Evolutionary conservation across 2,329 filamentous ascomycete species (phyloP).

Genomic region (Macrophomina tecta): DNA sequence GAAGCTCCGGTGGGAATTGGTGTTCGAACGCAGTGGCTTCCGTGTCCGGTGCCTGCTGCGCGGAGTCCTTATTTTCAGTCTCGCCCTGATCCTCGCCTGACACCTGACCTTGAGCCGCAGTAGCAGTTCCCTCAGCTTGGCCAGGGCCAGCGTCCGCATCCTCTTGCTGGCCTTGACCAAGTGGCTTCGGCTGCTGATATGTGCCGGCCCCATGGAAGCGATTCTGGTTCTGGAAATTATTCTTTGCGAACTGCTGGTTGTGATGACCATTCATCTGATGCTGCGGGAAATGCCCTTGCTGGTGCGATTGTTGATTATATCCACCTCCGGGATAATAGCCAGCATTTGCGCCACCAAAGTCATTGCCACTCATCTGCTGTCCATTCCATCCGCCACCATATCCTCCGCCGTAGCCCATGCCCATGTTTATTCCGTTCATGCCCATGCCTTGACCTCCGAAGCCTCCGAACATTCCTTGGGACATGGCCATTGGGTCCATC

Average conservation of each 20-base stretch:
- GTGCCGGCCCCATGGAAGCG: constrained; percentile 76
- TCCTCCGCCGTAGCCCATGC: constrained; percentile 69
- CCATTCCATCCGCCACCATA: constrained; percentile 72
- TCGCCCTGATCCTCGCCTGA: constrained; percentile 10
- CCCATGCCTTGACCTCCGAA: constrained; percentile 77
- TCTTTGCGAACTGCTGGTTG: constrained; percentile 62
- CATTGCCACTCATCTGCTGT: constrained; percentile 68
- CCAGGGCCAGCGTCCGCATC: constrained; percentile 34
- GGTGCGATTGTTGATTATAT: constrained; percentile 58
- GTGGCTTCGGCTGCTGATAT: constrained; percentile 44
- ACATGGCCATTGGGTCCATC: constrained; percentile 81
- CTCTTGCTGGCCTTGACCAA: constrained; percentile 50
- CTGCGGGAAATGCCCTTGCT: constrained; percentile 47
- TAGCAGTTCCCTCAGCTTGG: constrained; percentile 26
- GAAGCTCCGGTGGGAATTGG: constrained; percentile 29
- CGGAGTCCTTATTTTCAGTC: constrained; percentile 2
- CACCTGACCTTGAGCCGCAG: constrained; percentile 19
- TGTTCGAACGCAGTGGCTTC: constrained; percentile 37
- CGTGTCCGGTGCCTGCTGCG: constrained; percentile 4
- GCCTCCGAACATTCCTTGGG: constrained; percentile 79
- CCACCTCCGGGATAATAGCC: constrained; percentile 58
- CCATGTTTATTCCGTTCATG: constrained; percentile 79
- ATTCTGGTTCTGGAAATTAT: constrained; percentile 72
- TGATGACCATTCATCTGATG: constrained; percentile 57
- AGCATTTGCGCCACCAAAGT: constrained; percentile 70